Conservation (phyloP, 2,329 filamentous ascomycete genomes). For the Curvularia lunata region DNA sequence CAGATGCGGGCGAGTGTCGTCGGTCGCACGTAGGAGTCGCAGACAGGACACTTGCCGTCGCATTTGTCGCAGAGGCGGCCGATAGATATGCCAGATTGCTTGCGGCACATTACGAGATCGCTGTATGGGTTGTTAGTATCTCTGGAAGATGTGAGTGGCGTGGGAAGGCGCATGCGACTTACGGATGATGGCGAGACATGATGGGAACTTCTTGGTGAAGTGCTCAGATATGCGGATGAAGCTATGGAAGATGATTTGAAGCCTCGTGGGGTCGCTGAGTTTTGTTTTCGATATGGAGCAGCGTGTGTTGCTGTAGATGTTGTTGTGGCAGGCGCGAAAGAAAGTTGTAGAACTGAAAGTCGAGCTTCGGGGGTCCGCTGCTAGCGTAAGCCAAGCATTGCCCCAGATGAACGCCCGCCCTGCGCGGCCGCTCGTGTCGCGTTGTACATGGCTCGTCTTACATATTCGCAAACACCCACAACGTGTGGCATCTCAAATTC, state of each 20-base stretch:
- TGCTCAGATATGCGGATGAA: not conserved
- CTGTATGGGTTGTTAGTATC: conserved; percentile 51
- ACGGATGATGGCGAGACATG: conserved; percentile 96
- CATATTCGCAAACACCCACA: conserved; percentile 1
- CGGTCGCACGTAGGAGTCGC: conserved; percentile 97
- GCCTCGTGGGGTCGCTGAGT: not conserved
- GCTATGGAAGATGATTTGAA: not conserved
- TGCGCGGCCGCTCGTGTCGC: conserved; percentile 35
- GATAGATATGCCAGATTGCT: conserved; percentile 96
- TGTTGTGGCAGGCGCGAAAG: conserved; percentile 22
- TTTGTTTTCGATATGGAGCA: not conserved
- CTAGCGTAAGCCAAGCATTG: conserved; percentile 14
- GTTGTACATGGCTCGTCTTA: conserved; percentile 9
- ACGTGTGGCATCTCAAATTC: conserved; percentile 2
- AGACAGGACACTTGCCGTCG: conserved; percentile 98
- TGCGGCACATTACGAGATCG: conserved; percentile 99
- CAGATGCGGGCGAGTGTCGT: conserved; percentile 98
- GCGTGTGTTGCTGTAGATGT: conserved; percentile 4
- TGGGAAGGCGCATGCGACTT: conserved; percentile 50
- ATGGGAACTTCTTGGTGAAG: conserved; percentile 25
- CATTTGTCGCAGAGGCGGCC: conserved; percentile 99
- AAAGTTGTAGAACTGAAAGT: conserved; percentile 12
- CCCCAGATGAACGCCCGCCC: conserved; percentile 25
- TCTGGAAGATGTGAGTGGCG: not conserved
- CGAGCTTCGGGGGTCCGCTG: conserved; percentile 20